These are phyloP conservation scores for Blastomyces percursus DNA, from an alignment of 2,329 filamentous ascomycete genomes.

Conservation along the genomic window DNA sequence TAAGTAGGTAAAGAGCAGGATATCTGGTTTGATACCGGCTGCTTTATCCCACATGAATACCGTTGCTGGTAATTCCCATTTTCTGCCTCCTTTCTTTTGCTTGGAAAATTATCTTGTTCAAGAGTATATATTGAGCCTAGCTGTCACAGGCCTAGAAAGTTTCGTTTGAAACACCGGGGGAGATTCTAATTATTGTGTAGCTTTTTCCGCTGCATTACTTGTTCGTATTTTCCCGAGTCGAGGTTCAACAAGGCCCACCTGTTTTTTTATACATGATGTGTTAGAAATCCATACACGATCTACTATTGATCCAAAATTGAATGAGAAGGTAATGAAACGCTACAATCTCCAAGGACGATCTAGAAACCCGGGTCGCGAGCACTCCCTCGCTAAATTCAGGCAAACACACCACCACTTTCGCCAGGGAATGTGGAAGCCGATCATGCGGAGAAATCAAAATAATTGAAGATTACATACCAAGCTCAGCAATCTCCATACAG, in stretches of 20 bases:
- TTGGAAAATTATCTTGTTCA: not conserved
- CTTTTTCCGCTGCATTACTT: not conserved
- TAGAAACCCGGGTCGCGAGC: not conserved
- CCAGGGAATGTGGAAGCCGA: too few species aligned
- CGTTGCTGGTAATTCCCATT: not conserved
- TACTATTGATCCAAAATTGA: not conserved
- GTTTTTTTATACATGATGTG: not conserved
- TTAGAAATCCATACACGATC: not conserved
- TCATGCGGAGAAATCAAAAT: not conserved
- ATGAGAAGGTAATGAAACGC: not conserved
- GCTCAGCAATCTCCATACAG: constrained; percentile 67
- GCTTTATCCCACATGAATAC: not conserved
- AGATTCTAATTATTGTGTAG: not conserved
- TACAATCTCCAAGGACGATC: not conserved
- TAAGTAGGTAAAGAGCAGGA: not conserved
- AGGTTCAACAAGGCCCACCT: constrained; percentile 28
- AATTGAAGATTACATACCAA: constrained; percentile 9
- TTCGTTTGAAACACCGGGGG: not conserved
- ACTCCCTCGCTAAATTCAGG: not conserved
- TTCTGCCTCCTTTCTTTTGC: not conserved
- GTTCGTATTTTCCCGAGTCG: constrained; percentile 13
- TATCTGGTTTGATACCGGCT: not conserved
- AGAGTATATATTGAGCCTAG: not conserved
- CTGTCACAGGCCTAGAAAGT: not conserved
- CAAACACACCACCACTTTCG: too few species aligned